Percentiles rank a stretch among this genome's conserved stretches.
phyloP scores from a whole-genome alignment of 768 basidiomycete genomes.

The Leccinum barrowsii region DNA sequence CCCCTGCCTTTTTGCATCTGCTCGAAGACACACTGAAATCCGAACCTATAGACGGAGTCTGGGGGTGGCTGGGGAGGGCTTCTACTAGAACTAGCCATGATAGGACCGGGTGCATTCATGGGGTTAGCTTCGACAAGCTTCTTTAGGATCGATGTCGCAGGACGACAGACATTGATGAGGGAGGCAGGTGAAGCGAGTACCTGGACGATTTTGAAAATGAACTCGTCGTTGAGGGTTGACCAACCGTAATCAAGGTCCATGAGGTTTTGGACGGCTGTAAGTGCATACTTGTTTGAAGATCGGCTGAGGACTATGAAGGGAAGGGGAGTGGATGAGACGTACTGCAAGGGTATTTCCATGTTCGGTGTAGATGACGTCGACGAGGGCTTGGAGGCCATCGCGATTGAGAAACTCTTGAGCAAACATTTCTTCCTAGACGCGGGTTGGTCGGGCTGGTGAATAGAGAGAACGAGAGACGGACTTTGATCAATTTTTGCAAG shows the following conservation, averaged over 20 bases:
- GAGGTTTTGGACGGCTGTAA: slow-evolving; percentile 81
- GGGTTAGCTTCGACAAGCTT: slow-evolving; percentile 88
- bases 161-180: slow-evolving; percentile 86
- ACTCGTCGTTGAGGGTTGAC: slow-evolving; percentile 64
- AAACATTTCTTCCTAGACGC: slow-evolving; percentile 74
- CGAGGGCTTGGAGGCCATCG: slow-evolving; percentile 68
- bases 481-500: slow-evolving; percentile 76
- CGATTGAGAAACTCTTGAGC: slow-evolving; percentile 71
- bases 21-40: slow-evolving; percentile 79
- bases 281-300: slow-evolving; percentile 58
- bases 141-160: slow-evolving; percentile 86
- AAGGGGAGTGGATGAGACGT: slow-evolving; percentile 20
- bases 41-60: slow-evolving; percentile 77
- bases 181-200: slow-evolving; percentile 73
- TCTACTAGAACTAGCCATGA: slow-evolving; percentile 59
- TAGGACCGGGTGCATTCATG: slow-evolving; percentile 55
- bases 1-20: slow-evolving; percentile 73
- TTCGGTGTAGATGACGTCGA: slow-evolving; percentile 59
- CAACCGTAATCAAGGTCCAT: slow-evolving; percentile 87
- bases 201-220: slow-evolving; percentile 76
- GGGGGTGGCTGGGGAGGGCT: slow-evolving; percentile 49
- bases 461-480: slow-evolving; percentile 30
- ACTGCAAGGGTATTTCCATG: slow-evolving; percentile 88
- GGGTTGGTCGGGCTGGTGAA: neutral
- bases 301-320: slow-evolving; percentile 5